phyloP scores from a whole-genome alignment of 2,329 filamentous ascomycete genomes.

The Setomelanomma holmii region DNA sequence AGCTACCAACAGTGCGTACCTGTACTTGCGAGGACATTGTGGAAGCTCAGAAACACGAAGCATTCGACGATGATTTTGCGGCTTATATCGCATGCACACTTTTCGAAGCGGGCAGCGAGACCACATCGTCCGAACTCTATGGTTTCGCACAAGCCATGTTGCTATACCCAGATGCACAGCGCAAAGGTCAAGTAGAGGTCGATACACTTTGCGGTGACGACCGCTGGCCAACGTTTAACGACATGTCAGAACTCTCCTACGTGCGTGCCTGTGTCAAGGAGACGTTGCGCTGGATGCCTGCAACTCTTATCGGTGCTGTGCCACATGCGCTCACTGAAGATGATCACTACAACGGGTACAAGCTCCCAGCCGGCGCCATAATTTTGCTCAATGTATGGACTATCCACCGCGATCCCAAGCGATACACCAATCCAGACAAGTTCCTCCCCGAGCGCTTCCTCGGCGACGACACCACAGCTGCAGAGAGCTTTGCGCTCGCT shows the following conservation, averaged over 20 bases:
- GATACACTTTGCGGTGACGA: not conserved
- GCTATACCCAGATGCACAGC: conserved; percentile 1
- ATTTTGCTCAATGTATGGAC: conserved; percentile 30
- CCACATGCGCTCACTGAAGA: conserved; percentile 33
- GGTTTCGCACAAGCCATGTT: conserved; percentile 26
- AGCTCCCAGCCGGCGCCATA: conserved; percentile 51
- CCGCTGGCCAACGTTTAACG: not conserved
- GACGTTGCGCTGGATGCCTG: conserved; percentile 49
- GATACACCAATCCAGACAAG: not conserved
- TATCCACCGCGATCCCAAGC: not conserved
- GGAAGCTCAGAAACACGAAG: not conserved
- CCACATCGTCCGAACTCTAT: not conserved
- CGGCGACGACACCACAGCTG: not conserved
- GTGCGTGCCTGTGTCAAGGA: conserved; percentile 36
- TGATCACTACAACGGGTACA: conserved; percentile 50
- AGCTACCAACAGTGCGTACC: not conserved
- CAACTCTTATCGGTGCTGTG: conserved; percentile 17
- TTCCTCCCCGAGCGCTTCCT: not conserved
- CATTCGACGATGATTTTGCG: not conserved
- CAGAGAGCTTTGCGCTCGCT: not conserved
- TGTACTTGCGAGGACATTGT: not conserved
- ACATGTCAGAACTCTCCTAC: not conserved
- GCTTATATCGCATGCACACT: not conserved
- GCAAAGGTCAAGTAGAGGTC: not conserved
- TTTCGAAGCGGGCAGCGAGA: not conserved